These are phyloP conservation scores for Austroboletus olivaceoglutinosus DNA, from an alignment of 1,284 basidiomycete species.

Conservation along the genomic window DNA sequence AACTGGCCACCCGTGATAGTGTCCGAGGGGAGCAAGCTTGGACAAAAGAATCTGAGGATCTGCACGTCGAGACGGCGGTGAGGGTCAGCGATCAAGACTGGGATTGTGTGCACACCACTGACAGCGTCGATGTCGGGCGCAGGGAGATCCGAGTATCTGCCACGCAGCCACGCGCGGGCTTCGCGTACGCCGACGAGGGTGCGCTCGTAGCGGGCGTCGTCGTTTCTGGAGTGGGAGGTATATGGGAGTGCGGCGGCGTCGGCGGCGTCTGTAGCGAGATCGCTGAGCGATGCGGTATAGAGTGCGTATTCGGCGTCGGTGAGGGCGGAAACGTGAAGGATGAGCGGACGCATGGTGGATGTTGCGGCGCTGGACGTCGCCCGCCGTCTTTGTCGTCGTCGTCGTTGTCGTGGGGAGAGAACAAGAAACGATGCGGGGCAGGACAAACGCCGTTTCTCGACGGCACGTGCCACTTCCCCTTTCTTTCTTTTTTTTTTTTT, in stretches of 20 bases:
- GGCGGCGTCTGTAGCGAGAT: slow-evolving; percentile 42
- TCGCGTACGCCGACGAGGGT: slow-evolving; percentile 58
- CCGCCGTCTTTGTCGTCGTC: not conserved
- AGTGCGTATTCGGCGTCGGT: slow-evolving; percentile 65
- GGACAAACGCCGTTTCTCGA: not conserved
- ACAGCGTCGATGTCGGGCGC: slow-evolving; percentile 60
- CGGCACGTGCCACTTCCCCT: not conserved
- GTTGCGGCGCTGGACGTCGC: too few relatives aligned
- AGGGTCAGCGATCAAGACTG: not conserved
- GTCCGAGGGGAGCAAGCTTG: slow-evolving; percentile 49
- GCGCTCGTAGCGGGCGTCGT: slow-evolving; percentile 52
- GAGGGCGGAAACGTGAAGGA: slow-evolving; percentile 70
- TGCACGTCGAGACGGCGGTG: slow-evolving; percentile 24
- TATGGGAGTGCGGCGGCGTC: slow-evolving; percentile 29
- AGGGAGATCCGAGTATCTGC: slow-evolving; percentile 56
- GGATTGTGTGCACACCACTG: slow-evolving; percentile 7
- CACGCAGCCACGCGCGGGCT: slow-evolving; percentile 70
- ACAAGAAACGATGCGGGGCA: not conserved
- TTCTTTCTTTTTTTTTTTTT: too few relatives aligned
- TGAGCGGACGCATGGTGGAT: slow-evolving; percentile 53
- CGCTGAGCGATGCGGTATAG: slow-evolving; percentile 59
- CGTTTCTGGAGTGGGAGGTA: slow-evolving; percentile 17
- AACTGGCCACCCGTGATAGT: slow-evolving; percentile 66
- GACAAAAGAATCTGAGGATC: slow-evolving; percentile 65
- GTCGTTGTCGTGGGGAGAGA: slow-evolving; percentile 1